Conservation (phyloP, 2,329 filamentous ascomycete species). For the Akanthomyces dipterigenus region DNA sequence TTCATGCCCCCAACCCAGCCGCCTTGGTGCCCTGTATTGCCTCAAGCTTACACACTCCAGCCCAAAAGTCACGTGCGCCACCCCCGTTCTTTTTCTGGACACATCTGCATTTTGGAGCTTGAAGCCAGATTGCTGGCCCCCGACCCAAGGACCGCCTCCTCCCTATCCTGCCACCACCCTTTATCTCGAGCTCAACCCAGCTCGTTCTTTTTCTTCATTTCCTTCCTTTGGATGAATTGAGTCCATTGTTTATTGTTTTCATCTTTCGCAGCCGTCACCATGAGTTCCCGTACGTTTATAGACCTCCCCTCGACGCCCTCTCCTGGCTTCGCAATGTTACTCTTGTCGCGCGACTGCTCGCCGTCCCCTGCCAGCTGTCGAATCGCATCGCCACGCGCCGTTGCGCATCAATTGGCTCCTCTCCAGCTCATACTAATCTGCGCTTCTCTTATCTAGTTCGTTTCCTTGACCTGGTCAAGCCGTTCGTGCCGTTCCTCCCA, state of each 20-base stretch:
- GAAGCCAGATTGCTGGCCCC: constrained; percentile 37
- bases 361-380: constrained; percentile 16
- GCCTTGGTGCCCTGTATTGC: background rate
- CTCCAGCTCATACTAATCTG: constrained; percentile 21
- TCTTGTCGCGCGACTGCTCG: constrained; percentile 6
- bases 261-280: constrained; percentile 32
- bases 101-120: constrained; percentile 37
- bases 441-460: constrained; percentile 57
- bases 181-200: constrained; percentile 31
- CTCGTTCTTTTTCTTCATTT: constrained; percentile 29
- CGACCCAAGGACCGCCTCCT: constrained; percentile 27
- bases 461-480: constrained; percentile 99
- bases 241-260: constrained; percentile 29
- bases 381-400: constrained; percentile 18
- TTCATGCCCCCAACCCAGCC: background rate
- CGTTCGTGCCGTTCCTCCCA: constrained; percentile 97
- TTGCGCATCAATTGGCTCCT: constrained; percentile 17
- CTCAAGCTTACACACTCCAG: background rate
- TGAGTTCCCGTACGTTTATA: constrained; percentile 48
- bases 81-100: constrained; percentile 33
- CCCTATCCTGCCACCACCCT: constrained; percentile 24
- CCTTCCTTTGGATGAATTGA: constrained; percentile 33
- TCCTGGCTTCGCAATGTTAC: background rate
- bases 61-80: constrained; percentile 21
- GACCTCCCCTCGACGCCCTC: background rate